Base-by-base conservation (phyloP, 371 early-diverging fungal species). In the Rhizopus delemar region DNA sequence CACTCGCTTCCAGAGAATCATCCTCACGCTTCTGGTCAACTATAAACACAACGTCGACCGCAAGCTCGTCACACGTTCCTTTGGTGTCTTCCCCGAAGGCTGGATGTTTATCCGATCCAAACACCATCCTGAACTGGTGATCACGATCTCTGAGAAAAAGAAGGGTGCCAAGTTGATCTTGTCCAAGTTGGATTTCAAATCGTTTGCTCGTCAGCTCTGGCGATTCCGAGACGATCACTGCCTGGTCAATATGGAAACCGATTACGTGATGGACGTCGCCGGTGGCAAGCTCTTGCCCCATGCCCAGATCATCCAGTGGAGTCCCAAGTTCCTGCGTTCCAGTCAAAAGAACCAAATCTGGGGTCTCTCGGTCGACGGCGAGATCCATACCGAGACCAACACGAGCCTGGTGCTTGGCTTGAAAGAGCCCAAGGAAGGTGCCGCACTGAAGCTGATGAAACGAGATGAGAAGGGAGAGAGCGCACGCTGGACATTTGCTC, bases 161-260 rank as follows among this genome's bases (percentile, higher is more conserved):
- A 65, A 74, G 57, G 79, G 79, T 4, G 57, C 74, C 16, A 69
- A 70, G 43, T 46, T 79, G 13, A 60, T 68, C 5, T 53, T 79
- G 12, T 50, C 61, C 28, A 75, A 73, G 51, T 28, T 79, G 7
- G 68, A 72, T 15, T 60, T 52, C 52, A 70, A 70, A 62, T 58
- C 34, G 15, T 79, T 66, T 63, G 64, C 71, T 54, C 67, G 77
- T 15, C 85, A 84, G 63, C 53, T 86, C 46, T 86, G 86, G 86
- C 62, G 69, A 49, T 79, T 75, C 49, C 78, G 81, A 34, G 72
- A 80, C 9, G 76, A 75, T 50, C 78, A 80, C 35, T 83, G 74
- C 53, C 41, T 86, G 7, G 64, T 75, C 53, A 84, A 84, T 57
- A 73, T 83, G 60, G 80, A 66, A 39, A 73, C 85, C 33, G 68